Evolutionary conservation across 371 early-diverging fungal species (phyloP), one percentile per base, ranked within the genome.

Genomic region (Smittium mucronatum): DNA sequence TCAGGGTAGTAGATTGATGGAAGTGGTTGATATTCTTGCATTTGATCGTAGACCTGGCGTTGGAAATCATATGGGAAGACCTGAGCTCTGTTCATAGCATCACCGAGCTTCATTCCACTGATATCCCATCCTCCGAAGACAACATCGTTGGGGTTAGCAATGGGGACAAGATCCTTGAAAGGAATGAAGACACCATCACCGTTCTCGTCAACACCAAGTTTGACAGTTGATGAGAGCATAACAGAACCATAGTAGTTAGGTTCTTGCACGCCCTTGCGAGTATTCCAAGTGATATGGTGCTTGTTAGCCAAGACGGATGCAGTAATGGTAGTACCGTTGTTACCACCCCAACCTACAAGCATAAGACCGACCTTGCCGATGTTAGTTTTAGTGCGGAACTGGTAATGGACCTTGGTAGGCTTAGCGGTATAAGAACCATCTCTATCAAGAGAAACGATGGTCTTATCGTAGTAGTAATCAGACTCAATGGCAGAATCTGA

Each of bases 261-360:
- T 34, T 79, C 71, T 77, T 95, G 93, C 31, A 86, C 81, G 70
- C 98, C 98, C 71, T 86, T 86, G 83, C 92, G 93, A 74, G 97
- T 95, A 76, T 84, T 88, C 95, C 95, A 97, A 68, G 86, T 81
- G 69, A 94, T 75, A 67, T 88, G 84, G 74, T 81, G 80, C 79
- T 87, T 88, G 87, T 97, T 93, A 69, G 98, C 94, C 68, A 93
- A 80, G 81, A 95, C 90, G 76, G 94, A 87, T 31, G 98, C 98
- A 64, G 95, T 94, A 72, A 95, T 77, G 67, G 98, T 97, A 70
- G 95, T 90, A 66, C 96, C 98, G 82, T 97, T 97, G 89, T 97
- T 97, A 72, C 98, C 98, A 75, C 95, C 96, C 94, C 93, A 93
- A 36, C 98, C 98, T 74, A 97, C 95, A 82, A 97, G 87, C 96